Evolutionary conservation across 495 filamentous ascomycete genomes (phyloP), one percentile per base, ranked within the genome.

Genomic region (Penicillium pancosmium): DNA sequence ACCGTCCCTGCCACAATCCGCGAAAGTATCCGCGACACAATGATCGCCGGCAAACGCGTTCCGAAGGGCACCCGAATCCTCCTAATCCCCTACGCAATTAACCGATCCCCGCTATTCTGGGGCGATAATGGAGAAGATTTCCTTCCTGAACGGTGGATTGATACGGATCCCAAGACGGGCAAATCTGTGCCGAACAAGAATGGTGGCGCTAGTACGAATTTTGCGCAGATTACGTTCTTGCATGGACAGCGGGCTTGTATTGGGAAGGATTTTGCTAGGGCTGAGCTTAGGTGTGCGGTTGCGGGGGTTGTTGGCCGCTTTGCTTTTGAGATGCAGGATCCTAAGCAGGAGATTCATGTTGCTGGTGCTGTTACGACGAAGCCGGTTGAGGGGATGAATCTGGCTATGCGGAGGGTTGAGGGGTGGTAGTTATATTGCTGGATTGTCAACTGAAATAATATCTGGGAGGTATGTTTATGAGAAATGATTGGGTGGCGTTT

Each of bases 291-390:
- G 7, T 75, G 72, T 55, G 70, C 70, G 1, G 54, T 75, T 52
- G 73, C 74, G 5, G 72, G 75, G 1, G 59, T 77, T 15, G 73
- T 75, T 16, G 71, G 73, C 1, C 54, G 68, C 41, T 78, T 71
- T 64, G 55, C 41, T 34, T 69, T 81, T 57, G 82, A 85, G 70
- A 84, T 91, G 69, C 73, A 83, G 50, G 81, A 89, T 63, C 74
- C 80, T 52, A 80, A 86, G 70, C 75, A 75, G 58, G 84, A 85
- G 62, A 68, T 91, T 25, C 62, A 78, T 27, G 84, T 88, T 56
- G 85, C 82, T 52, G 80, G 83, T 1, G 83, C 83, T 18, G 73
- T 91, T 21, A 92, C 89, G 9, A 80, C 82, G 7, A 86, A 82
- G 66, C 89, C 89, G 1, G 74, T 74, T 4, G 83, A 83, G 31